A percentile compares a stretch with the other conserved stretches of the same genome.
Conservation (phyloP, 1,284 basidiomycete species). For the Boletus smithii region DNA sequence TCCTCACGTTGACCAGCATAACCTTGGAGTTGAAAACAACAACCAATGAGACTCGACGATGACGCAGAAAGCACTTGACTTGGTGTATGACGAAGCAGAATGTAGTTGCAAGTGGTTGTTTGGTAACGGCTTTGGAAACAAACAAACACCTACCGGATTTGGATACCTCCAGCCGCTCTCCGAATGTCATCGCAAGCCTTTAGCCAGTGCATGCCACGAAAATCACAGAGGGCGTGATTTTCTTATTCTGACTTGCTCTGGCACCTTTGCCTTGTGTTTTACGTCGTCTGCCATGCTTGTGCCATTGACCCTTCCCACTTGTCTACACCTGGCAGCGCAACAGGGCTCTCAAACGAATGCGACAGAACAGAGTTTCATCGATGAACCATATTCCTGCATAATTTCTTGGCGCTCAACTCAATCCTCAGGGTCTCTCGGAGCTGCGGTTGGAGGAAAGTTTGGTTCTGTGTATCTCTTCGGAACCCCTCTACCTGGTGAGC, state of each 20-base stretch:
- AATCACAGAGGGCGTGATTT: too few relatives aligned
- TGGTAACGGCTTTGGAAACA: conserved; percentile 30
- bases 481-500: conserved; percentile 20
- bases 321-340: conserved; percentile 13
- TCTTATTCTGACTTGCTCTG: too few relatives aligned
- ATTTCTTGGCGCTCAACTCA: conserved; percentile 22
- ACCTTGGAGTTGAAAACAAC: too few relatives aligned
- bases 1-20: too few relatives aligned
- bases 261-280: too few relatives aligned
- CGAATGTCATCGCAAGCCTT: background rate
- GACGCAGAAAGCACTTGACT: too few relatives aligned
- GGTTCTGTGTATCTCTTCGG: conserved; percentile 39
- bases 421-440: conserved; percentile 13
- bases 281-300: too few relatives aligned
- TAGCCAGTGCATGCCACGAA: too few relatives aligned
- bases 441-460: conserved; percentile 35
- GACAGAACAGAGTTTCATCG: conserved; percentile 27
- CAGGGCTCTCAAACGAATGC: conserved; percentile 9
- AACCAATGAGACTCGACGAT: too few relatives aligned
- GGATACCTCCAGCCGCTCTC: too few relatives aligned
- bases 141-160: conserved; percentile 25
- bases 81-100: too few relatives aligned
- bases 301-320: conserved; percentile 26
- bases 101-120: conserved; percentile 14
- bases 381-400: conserved; percentile 21